Conservation (phyloP, 805 yeast genomes). For the Saccharomyces eubayanus region DNA sequence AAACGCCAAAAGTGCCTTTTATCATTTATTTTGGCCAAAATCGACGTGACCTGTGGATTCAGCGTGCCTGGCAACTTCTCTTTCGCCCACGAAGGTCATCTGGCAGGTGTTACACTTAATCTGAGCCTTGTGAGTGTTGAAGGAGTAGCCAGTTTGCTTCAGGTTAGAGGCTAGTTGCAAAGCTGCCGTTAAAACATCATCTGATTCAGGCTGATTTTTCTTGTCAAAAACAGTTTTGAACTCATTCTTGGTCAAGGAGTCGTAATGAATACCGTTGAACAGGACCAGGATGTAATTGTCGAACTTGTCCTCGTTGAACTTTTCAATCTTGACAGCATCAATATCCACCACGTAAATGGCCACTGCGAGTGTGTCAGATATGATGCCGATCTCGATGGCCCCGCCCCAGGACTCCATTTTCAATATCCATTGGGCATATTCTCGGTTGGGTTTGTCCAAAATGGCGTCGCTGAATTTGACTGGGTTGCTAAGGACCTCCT, state of each 20-base stretch:
- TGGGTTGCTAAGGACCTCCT: conserved; percentile 36
- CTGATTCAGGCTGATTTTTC: conserved; percentile 26
- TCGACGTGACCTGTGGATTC: conserved; percentile 48
- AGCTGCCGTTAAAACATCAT: conserved; percentile 33
- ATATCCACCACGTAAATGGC: conserved; percentile 57
- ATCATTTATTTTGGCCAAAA: conserved; percentile 45
- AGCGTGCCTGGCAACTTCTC: conserved; percentile 58
- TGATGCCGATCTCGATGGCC: conserved; percentile 63
- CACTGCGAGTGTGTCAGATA: conserved; percentile 44
- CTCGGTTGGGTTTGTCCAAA: conserved; percentile 34
- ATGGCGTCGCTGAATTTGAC: conserved; percentile 47
- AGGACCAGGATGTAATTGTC: conserved; percentile 43
- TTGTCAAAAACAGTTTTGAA: conserved; percentile 36
- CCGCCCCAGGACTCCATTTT: conserved; percentile 71
- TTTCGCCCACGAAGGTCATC: conserved; percentile 48
- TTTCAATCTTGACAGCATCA: conserved; percentile 49
- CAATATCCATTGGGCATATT: conserved; percentile 55
- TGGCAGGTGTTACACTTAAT: conserved; percentile 53
- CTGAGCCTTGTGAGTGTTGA: conserved; percentile 54
- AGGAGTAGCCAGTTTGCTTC: conserved; percentile 47
- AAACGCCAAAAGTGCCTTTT: background rate
- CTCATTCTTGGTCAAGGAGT: conserved; percentile 41
- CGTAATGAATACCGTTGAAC: conserved; percentile 71
- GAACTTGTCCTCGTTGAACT: conserved; percentile 41
- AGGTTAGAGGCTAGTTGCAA: conserved; percentile 36